These are phyloP conservation scores for Tricholoma bakamatsutake DNA, from an alignment of 768 basidiomycete species.

Conservation along the genomic window DNA sequence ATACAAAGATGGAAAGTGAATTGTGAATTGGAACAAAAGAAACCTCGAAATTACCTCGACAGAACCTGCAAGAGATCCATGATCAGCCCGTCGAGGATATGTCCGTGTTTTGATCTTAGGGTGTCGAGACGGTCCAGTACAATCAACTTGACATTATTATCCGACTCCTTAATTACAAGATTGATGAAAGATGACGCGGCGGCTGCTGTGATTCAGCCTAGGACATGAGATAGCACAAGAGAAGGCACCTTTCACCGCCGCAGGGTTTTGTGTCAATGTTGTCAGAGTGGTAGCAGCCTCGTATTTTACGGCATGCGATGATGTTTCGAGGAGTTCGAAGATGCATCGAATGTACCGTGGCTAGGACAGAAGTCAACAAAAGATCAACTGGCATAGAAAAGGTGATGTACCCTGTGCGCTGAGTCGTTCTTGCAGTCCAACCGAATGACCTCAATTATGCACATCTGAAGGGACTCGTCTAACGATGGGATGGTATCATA, in stretches of 20 bases:
- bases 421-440: constrained; percentile 86
- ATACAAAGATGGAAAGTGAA: neutral
- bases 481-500: constrained; percentile 77
- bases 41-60: constrained; percentile 46
- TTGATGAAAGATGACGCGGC: constrained; percentile 85
- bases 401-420: constrained; percentile 61
- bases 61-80: constrained; percentile 95
- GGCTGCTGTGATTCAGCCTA: constrained; percentile 40
- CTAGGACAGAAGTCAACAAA: constrained; percentile 31
- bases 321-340: constrained; percentile 84
- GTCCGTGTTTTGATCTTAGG: constrained; percentile 80
- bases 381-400: constrained; percentile 5
- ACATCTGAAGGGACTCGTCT: constrained; percentile 94
- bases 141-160: constrained; percentile 98
- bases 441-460: constrained; percentile 89
- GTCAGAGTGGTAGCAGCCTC: constrained; percentile 96
- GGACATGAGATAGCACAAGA: neutral
- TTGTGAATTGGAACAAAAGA: neutral
- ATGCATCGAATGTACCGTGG: constrained; percentile 92
- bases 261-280: constrained; percentile 89
- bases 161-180: constrained; percentile 90
- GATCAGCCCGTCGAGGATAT: constrained; percentile 83
- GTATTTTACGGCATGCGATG: constrained; percentile 93
- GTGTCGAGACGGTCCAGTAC: constrained; percentile 87
- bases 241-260: constrained; percentile 83